These are phyloP conservation scores for Cornus controversa DNA, from an alignment of 148 eudicot species.

Conservation along the genomic window DNA sequence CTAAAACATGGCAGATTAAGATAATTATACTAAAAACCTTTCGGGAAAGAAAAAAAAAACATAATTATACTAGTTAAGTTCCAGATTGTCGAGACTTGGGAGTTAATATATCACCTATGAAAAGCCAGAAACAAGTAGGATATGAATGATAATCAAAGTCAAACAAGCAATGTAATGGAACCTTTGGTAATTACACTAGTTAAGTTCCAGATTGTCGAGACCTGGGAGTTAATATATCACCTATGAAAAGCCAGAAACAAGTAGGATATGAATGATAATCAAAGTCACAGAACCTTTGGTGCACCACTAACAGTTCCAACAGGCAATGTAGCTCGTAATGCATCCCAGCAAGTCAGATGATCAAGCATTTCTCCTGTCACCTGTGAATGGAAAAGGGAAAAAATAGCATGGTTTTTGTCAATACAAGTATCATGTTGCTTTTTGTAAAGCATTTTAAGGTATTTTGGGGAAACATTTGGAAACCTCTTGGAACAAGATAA, in stretches of 20 bases:
- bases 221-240: too few species aligned
- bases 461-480: neutral
- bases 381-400: conserved; percentile 31
- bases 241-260: neutral
- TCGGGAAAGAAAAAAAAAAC: too few species aligned
- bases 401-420: neutral
- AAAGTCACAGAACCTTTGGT: conserved; percentile 48
- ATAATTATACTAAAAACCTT: too few species aligned
- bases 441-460: neutral
- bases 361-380: conserved; percentile 85
- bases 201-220: too few species aligned
- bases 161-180: conserved; percentile 14
- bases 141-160: neutral
- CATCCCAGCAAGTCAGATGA: conserved; percentile 84
- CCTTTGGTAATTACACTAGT: too few species aligned
- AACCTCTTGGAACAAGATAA: neutral
- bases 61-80: too few species aligned
- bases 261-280: neutral
- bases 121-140: neutral
- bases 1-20: too few species aligned
- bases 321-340: conserved; percentile 79
- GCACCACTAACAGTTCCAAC: conserved; percentile 98
- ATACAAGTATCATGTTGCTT: neutral
- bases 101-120: too few species aligned
- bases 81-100: too few species aligned